Evolutionary conservation across 169 alveolate species (phyloP).

Genomic region (Plasmodium vinckei): DNA sequence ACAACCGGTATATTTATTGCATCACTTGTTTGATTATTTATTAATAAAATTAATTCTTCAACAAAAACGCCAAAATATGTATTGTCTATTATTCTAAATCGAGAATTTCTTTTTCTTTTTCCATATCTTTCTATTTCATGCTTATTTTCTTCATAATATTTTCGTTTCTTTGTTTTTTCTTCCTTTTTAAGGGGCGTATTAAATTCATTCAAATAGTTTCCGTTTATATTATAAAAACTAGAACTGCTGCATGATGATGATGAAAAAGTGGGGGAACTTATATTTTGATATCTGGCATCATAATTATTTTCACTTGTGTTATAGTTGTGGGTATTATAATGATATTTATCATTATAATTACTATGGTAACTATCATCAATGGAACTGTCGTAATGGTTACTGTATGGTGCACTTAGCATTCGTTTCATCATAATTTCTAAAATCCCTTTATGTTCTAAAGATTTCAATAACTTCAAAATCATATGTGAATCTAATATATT

Average conservation of each 20-base stretch:
- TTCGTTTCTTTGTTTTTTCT: constrained; percentile 70
- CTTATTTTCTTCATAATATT: constrained; percentile 52
- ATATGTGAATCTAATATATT: constrained; percentile 60
- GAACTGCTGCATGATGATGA: constrained; percentile 55
- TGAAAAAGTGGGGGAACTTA: constrained; percentile 26
- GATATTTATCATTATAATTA: too few relatives aligned
- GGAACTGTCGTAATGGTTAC: constrained; percentile 5
- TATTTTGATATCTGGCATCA: constrained; percentile 9
- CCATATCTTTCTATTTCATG: constrained; percentile 73
- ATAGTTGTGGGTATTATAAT: background rate
- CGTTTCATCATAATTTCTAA: constrained; percentile 76
- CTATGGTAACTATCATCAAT: too few relatives aligned
- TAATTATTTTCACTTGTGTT: background rate
- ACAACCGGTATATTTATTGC: constrained; percentile 63
- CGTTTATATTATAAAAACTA: constrained; percentile 15
- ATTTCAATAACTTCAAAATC: constrained; percentile 48
- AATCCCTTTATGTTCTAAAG: constrained; percentile 72
- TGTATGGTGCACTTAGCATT: constrained; percentile 59
- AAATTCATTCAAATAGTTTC: constrained; percentile 29
- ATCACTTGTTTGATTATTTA: constrained; percentile 51
- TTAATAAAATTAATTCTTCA: constrained; percentile 62
- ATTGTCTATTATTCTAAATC: constrained; percentile 50
- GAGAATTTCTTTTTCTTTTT: constrained; percentile 67
- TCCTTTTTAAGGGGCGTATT: constrained; percentile 1
- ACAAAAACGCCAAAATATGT: constrained; percentile 76